These are phyloP conservation scores for Bocquillonia castaneifolia DNA, from an alignment of 441 rosid genomes.

Conservation along the genomic window DNA sequence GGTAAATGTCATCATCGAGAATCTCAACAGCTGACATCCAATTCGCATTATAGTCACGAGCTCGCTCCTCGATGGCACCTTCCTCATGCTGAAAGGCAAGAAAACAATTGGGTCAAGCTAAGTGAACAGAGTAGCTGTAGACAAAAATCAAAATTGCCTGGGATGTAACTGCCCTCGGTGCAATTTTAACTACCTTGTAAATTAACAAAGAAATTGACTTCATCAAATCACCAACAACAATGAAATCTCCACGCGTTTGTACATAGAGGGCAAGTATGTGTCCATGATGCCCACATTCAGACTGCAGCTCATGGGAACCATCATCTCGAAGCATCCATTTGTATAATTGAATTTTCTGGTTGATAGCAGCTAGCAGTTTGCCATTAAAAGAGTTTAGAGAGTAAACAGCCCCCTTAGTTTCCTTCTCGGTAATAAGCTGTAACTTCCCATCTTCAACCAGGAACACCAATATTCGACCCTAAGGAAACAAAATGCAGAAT, in stretches of 20 bases:
- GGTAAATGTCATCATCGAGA: slow-evolving; percentile 86
- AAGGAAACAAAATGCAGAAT: slow-evolving; percentile 12
- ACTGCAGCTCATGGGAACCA: slow-evolving; percentile 80
- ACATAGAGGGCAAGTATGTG: slow-evolving; percentile 97
- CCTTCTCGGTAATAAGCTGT: slow-evolving; percentile 88
- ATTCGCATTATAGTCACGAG: slow-evolving; percentile 91
- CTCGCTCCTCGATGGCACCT: slow-evolving; percentile 97
- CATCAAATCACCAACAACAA: slow-evolving; percentile 97
- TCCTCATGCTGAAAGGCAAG: slow-evolving; percentile 73
- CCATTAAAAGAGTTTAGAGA: slow-evolving; percentile 91
- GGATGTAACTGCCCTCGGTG: neutral
- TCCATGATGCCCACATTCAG: slow-evolving; percentile 98
- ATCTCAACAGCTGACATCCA: slow-evolving; percentile 99
- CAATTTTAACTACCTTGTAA: slow-evolving; percentile 55
- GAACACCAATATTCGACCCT: slow-evolving; percentile 94
- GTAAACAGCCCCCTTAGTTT: slow-evolving; percentile 93
- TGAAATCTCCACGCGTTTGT: slow-evolving; percentile 97
- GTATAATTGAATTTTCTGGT: slow-evolving; percentile 89
- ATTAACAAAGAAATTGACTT: slow-evolving; percentile 87
- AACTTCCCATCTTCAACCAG: slow-evolving; percentile 81
- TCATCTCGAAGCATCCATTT: slow-evolving; percentile 98
- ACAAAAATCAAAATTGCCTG: neutral
- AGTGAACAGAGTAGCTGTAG: neutral
- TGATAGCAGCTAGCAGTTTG: slow-evolving; percentile 86
- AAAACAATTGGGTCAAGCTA: neutral